Evolutionary conservation across 129 eudicot genomes (phyloP).

Genomic region (Artemisia tridentata): DNA sequence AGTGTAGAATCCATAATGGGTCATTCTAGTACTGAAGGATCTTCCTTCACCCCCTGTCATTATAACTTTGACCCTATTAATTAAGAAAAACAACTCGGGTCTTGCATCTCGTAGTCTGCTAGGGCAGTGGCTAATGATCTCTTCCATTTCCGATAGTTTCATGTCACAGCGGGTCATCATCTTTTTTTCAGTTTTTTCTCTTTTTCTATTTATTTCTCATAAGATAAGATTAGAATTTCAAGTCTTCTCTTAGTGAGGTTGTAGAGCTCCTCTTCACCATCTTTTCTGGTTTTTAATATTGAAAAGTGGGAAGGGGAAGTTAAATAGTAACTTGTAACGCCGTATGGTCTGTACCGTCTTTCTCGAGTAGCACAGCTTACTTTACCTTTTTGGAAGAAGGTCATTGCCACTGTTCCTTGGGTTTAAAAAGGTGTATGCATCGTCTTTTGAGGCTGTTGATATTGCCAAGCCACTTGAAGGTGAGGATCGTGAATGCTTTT

Average conservation of each 20-base stretch:
- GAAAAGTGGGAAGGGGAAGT: constrained; percentile 38
- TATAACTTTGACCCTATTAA: constrained; percentile 8
- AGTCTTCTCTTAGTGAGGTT: constrained; percentile 21
- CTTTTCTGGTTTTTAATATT: constrained; percentile 43
- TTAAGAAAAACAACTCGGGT: constrained; percentile 1
- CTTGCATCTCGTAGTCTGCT: constrained; percentile 15
- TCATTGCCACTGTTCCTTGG: constrained; percentile 32
- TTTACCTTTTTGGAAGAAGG: constrained; percentile 24
- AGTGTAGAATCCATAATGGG: constrained; percentile 22
- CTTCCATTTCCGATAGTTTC: constrained; percentile 26
- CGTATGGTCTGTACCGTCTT: constrained; percentile 25
- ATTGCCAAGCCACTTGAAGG: constrained; percentile 55
- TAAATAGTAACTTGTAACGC: constrained; percentile 22
- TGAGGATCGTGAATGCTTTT: constrained; percentile 16
- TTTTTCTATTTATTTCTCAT: constrained; percentile 24
- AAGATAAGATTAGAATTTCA: constrained; percentile 25
- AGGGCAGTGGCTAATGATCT: constrained; percentile 32
- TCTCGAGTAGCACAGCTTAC: constrained; percentile 24
- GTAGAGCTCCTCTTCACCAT: constrained; percentile 36
- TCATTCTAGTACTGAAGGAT: constrained; percentile 6
- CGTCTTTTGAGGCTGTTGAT: constrained; percentile 31
- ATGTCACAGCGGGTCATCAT: constrained; percentile 12
- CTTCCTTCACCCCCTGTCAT: constrained; percentile 6
- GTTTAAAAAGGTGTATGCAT: neutral
- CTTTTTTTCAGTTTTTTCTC: constrained; percentile 9